Evolutionary conservation across 805 yeast species (phyloP).

Genomic region (Metschnikowia cerradonensis): DNA sequence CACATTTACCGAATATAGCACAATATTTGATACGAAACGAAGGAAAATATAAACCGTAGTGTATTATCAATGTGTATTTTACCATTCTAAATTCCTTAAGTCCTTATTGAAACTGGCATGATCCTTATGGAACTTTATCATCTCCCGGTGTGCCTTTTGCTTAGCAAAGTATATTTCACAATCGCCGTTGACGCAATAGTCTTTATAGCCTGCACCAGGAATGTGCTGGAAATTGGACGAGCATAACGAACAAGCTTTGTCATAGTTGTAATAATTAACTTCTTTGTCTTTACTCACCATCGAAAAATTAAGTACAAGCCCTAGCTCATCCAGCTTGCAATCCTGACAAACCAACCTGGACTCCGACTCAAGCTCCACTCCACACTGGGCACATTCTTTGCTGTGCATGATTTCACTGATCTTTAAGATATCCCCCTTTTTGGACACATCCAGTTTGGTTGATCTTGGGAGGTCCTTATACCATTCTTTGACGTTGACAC

Average conservation of each 20-base stretch:
- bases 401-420: constrained; percentile 11
- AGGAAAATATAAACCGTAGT: not conserved
- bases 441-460: constrained; percentile 9
- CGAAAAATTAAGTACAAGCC: constrained; percentile 30
- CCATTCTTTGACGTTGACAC: constrained; percentile 80
- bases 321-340: constrained; percentile 29
- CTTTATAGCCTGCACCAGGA: constrained; percentile 10
- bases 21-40: too few relatives aligned
- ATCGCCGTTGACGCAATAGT: constrained; percentile 55
- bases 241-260: constrained; percentile 21
- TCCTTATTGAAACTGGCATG: not conserved
- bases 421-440: constrained; percentile 10
- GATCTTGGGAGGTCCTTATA: constrained; percentile 57
- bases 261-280: constrained; percentile 9
- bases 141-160: constrained; percentile 31
- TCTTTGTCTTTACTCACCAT: constrained; percentile 17
- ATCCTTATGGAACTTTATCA: not conserved
- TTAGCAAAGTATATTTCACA: constrained; percentile 61
- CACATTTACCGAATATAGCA: not conserved
- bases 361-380: constrained; percentile 6
- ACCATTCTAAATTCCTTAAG: not conserved
- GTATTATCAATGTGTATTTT: not conserved
- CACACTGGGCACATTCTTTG: constrained; percentile 13
- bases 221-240: constrained; percentile 16
- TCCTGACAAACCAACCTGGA: constrained; percentile 17